Evolutionary conservation across 192 early-diverging fungal genomes (phyloP).

Genomic region (Podila epigama): DNA sequence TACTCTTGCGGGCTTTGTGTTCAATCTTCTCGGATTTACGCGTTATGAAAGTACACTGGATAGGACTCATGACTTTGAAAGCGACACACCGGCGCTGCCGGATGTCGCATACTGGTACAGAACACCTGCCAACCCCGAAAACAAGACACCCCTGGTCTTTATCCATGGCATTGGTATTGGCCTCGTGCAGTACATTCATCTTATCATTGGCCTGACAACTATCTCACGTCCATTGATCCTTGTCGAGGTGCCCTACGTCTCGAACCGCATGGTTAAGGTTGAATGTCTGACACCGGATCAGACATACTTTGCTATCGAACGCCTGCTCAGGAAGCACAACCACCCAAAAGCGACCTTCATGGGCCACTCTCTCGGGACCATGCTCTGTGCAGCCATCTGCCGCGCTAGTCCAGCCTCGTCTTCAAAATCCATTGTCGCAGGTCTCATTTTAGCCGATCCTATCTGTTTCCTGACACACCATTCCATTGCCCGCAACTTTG

Average conservation of each 20-base stretch:
- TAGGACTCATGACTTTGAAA: slow-evolving; percentile 3
- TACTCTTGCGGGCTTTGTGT: slow-evolving; percentile 3
- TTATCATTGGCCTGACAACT: slow-evolving; percentile 53
- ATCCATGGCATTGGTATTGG: slow-evolving; percentile 77
- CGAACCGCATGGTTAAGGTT: slow-evolving; percentile 65
- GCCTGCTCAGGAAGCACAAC: slow-evolving; percentile 60
- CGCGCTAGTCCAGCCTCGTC: slow-evolving; percentile 50
- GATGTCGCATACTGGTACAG: slow-evolving; percentile 37
- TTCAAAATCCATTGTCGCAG: slow-evolving; percentile 54
- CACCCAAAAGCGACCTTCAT: slow-evolving; percentile 67
- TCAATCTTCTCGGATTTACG: slow-evolving; percentile 17
- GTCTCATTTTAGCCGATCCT: slow-evolving; percentile 69
- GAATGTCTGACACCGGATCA: slow-evolving; percentile 62
- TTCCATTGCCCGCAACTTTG: slow-evolving; percentile 69
- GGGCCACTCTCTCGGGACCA: slow-evolving; percentile 73
- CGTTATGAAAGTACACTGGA: slow-evolving; percentile 19
- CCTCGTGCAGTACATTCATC: slow-evolving; percentile 58
- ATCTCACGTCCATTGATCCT: slow-evolving; percentile 57
- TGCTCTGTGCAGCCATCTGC: slow-evolving; percentile 64
- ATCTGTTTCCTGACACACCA: slow-evolving; percentile 72
- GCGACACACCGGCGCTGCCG: slow-evolving; percentile 20
- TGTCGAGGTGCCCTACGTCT: slow-evolving; percentile 69
- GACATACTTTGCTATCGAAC: slow-evolving; percentile 60
- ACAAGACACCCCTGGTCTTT: slow-evolving; percentile 64
- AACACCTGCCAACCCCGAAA: slow-evolving; percentile 21